phyloP scores from a whole-genome alignment of 331 rosid genomes.

The Rosa hybrid region DNA sequence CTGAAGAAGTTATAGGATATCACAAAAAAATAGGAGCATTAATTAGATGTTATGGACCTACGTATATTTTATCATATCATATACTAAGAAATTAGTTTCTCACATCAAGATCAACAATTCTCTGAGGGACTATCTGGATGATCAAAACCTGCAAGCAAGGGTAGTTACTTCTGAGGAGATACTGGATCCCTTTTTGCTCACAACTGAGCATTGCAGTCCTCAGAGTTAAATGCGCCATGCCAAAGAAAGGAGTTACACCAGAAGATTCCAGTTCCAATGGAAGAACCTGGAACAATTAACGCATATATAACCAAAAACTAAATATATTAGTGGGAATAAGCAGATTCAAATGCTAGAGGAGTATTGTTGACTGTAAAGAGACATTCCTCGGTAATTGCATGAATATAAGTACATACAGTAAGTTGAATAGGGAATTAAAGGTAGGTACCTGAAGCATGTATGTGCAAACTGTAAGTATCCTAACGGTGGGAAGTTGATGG shows the following conservation, averaged over 20 bases:
- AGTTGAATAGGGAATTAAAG: neutral
- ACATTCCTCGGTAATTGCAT: neutral
- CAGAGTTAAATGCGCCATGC: constrained; percentile 37
- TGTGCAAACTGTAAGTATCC: too few relatives aligned
- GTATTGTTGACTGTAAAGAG: neutral
- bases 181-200: constrained; percentile 42
- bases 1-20: neutral
- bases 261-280: constrained; percentile 32
- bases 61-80: neutral
- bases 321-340: neutral
- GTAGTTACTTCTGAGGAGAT: constrained; percentile 38
- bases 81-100: neutral
- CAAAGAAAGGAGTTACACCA: constrained; percentile 4
- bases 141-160: constrained; percentile 36
- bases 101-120: constrained; percentile 12
- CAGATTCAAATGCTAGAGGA: neutral
- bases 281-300: constrained; percentile 23
- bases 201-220: constrained; percentile 41
- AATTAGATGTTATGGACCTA: neutral
- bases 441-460: too few relatives aligned
- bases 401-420: constrained; percentile 16
- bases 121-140: constrained; percentile 6
- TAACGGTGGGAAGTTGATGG: too few relatives aligned
- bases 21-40: too few relatives aligned
- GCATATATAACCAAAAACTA: neutral